Evolutionary conservation across 2,329 filamentous ascomycete species (phyloP), one percentile per base, ranked within the genome.

Genomic region (Aspergillus sp.): DNA sequence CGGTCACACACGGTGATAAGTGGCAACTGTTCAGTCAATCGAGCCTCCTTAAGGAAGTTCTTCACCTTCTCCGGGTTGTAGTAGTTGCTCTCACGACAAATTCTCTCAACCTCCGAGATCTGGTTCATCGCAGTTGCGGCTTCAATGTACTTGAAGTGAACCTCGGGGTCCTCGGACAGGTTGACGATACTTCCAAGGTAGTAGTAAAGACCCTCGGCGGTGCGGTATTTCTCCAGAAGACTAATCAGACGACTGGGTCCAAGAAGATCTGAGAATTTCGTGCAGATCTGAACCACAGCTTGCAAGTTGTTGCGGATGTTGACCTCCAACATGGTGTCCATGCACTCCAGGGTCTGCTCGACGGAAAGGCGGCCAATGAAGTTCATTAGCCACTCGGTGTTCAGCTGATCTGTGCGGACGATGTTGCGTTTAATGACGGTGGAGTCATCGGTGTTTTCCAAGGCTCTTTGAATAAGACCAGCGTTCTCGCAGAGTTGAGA

Each of bases 101-200:
- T 93, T 55, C 95, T 90, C 82, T 99, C 93, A 19, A 99, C 95
- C 72, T 99, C 95, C 65, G 91, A 93, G 70, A 96, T 86, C 77
- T 99, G 93, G 31, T 89, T 87, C 86, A 96, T 96, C 71, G 88
- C 90, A 23, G 93, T 96, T 33, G 96, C 95, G 56, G 95, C 92
- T 78, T 99, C 93, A 59, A 99, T 96, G 77, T 99, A 99, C 83
- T 99, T 99, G 87, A 97, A 99, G 73, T 95, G 90, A 31, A 99
- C 95, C 72, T 99, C 95, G 21, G 90, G 84, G 68, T 98, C 95
- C 75, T 98, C 91, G 57, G 91, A 96, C 48, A 99, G 82, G 74
- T 99, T 99, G 77, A 99, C 93, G 66, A 99, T 96, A 73, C 93
- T 96, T 61, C 95, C 95, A 15, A 99, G 87, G 79, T 97, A 99